phyloP scores from a whole-genome alignment of 768 basidiomycete genomes.

The Trametes punicea region DNA sequence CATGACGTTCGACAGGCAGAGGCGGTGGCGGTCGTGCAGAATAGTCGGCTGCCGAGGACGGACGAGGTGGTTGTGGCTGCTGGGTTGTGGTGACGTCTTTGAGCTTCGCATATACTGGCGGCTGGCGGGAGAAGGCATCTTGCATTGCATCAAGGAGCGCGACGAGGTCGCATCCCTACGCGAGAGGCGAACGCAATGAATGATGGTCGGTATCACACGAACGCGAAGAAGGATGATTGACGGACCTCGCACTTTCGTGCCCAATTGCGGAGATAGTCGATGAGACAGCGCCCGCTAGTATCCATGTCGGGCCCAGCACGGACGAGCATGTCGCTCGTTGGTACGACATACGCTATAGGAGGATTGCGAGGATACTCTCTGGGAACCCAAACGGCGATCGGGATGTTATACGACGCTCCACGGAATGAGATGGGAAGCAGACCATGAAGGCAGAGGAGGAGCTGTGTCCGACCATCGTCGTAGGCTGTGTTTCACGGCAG shows the following conservation, averaged over 20 bases:
- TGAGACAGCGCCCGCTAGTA: constrained; percentile 67
- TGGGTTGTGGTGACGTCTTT: constrained; percentile 28
- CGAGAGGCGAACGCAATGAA: constrained; percentile 17
- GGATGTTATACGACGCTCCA: constrained; percentile 84
- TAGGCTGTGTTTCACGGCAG: constrained; percentile 52
- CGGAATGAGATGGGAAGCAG: constrained; percentile 85
- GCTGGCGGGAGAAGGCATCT: constrained; percentile 76
- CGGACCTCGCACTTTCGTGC: constrained; percentile 78
- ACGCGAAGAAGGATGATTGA: constrained; percentile 15
- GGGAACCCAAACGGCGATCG: constrained; percentile 84
- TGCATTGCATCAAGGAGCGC: constrained; percentile 76
- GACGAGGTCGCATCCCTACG: constrained; percentile 73
- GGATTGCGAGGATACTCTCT: constrained; percentile 78
- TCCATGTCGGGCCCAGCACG: constrained; percentile 74
- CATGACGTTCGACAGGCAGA: constrained; percentile 18
- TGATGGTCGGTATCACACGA: constrained; percentile 13
- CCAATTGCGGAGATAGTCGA: constrained; percentile 78
- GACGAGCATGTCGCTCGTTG: constrained; percentile 88
- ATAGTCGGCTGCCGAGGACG: constrained; percentile 22
- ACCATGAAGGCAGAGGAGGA: constrained; percentile 89
- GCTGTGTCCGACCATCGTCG: constrained; percentile 91
- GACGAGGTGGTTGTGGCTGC: constrained; percentile 9
- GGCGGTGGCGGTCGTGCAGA: constrained; percentile 29
- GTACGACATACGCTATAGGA: constrained; percentile 89
- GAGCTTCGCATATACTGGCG: constrained; percentile 89